Percentiles rank a stretch among this genome's conserved stretches.
Evolutionary conservation across 768 basidiomycete species (phyloP).

Genomic region (Hydnomerulius pinastri): DNA sequence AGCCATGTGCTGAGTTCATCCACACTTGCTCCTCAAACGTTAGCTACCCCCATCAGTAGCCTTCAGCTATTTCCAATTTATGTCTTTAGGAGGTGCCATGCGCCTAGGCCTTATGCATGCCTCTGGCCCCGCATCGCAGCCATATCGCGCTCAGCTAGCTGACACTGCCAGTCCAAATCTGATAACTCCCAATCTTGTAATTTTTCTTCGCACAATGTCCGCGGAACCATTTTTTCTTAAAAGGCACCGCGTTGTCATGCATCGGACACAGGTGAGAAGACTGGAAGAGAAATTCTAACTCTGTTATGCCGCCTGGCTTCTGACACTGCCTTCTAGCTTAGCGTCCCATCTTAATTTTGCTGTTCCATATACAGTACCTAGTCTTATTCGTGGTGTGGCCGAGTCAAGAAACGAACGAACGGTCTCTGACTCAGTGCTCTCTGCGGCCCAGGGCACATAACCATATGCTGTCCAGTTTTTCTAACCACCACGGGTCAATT

Average conservation of each 20-base stretch:
- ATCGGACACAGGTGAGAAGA: background rate
- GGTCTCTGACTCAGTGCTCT: background rate
- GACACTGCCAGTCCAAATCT: background rate
- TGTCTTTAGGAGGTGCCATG: too few relatives aligned
- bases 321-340: background rate
- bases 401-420: background rate
- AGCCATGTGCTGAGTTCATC: background rate
- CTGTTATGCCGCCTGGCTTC: too few relatives aligned
- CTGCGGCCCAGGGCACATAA: too few relatives aligned
- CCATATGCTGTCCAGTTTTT: too few relatives aligned
- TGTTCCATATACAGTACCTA: background rate
- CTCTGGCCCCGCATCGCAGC: too few relatives aligned
- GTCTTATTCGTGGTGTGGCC: background rate
- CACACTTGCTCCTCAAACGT: too few relatives aligned
- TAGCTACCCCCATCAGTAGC: too few relatives aligned
- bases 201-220: background rate
- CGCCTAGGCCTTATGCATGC: too few relatives aligned
- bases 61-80: too few relatives aligned
- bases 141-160: background rate
- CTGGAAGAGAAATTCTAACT: too few relatives aligned
- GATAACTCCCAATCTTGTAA: background rate
- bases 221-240: background rate
- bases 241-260: background rate
- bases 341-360: background rate
- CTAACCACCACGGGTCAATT: too few relatives aligned